Conservation (phyloP, 1,139 yeast genomes). For the Yamadazyma triangularis region DNA sequence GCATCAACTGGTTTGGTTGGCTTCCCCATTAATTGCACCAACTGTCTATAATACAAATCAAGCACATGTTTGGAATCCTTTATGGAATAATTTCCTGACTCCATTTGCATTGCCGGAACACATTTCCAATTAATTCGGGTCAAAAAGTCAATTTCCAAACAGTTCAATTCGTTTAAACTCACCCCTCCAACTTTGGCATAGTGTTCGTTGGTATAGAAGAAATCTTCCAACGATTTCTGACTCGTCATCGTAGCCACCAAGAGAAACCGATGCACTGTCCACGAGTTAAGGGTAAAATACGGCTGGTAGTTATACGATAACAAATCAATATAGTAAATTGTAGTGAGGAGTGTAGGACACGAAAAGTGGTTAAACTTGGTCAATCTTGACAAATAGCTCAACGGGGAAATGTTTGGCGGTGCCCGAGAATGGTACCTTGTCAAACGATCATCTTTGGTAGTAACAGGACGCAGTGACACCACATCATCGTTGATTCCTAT, state of each 20-base stretch:
- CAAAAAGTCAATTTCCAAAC: slow-evolving; percentile 84
- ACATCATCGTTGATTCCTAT: too few species aligned
- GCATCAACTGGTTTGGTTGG: slow-evolving; percentile 15
- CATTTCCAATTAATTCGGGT: slow-evolving; percentile 70
- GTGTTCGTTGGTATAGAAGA: slow-evolving; percentile 88
- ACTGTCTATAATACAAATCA: slow-evolving; percentile 55
- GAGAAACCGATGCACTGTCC: slow-evolving; percentile 89
- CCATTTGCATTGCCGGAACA: slow-evolving; percentile 34
- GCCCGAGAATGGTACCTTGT: slow-evolving; percentile 92
- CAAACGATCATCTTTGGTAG: slow-evolving; percentile 28
- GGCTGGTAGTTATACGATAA: slow-evolving; percentile 72
- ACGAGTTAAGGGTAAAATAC: slow-evolving; percentile 76
- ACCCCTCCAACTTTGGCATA: slow-evolving; percentile 97
- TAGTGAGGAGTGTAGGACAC: slow-evolving; percentile 71
- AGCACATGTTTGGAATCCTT: slow-evolving; percentile 43
- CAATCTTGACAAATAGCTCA: slow-evolving; percentile 70
- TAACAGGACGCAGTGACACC: slow-evolving; percentile 12
- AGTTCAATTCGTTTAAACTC: slow-evolving; percentile 76
- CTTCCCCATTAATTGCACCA: slow-evolving; percentile 59
- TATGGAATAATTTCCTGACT: slow-evolving; percentile 23
- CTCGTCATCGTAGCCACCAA: slow-evolving; percentile 90
- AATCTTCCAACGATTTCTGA: slow-evolving; percentile 89
- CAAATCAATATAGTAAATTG: slow-evolving; percentile 85
- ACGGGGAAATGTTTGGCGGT: slow-evolving; percentile 83
- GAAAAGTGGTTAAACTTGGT: slow-evolving; percentile 83